Base-by-base conservation (phyloP, 2,329 filamentous ascomycete species). In the Colletotrichum lini region DNA sequence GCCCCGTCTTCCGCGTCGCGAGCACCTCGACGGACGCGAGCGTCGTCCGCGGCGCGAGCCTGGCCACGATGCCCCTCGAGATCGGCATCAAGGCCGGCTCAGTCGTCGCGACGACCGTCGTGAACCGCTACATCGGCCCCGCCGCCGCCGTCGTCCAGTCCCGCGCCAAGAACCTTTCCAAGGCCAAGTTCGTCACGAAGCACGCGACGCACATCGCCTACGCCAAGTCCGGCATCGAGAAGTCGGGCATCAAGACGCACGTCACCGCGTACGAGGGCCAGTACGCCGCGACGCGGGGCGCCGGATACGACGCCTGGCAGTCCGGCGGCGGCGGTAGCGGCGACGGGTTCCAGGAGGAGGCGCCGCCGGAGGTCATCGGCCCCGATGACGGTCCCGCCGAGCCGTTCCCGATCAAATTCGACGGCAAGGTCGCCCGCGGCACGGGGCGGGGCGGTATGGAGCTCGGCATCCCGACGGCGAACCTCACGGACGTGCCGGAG, bases 1-100 rank as follows among this genome's bases (percentile, higher is more conserved):
- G 90, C 72, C 91, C 92, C 0, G 87, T 92, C 0, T 93, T 94
- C 74, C 86, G 92, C 18, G 83, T 94, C n/a, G 87, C 92, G 2
- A 93, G 91, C 72, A 89, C 89, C 0, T 91, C 90, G 0, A 84
- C 86, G 0, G 90, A 90, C 71, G 83, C 87, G 0, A 90, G 89
- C 75, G 86, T 90, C 0, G 77, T 93, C 2, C 87, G 90, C 9
- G 92, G 92, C 0, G 91, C 92, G 0, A 91, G 91, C 73, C 77
- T 93, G 7, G 83, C 82, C 3, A 92, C 89, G 0, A 82, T 93
- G 78, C 92, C 92, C 0, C 77, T 94, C 18, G 92, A 94, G 76
- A 77, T 92, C 8, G 91, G 91, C 5, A 84, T 90, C 72, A 89
- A 88, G 76, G 85, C 88, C 4, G 86, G 86, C 2, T 87, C 84